phyloP scores from a whole-genome alignment of 192 early-diverging fungal species.

The Kappamyces sp. region DNA sequence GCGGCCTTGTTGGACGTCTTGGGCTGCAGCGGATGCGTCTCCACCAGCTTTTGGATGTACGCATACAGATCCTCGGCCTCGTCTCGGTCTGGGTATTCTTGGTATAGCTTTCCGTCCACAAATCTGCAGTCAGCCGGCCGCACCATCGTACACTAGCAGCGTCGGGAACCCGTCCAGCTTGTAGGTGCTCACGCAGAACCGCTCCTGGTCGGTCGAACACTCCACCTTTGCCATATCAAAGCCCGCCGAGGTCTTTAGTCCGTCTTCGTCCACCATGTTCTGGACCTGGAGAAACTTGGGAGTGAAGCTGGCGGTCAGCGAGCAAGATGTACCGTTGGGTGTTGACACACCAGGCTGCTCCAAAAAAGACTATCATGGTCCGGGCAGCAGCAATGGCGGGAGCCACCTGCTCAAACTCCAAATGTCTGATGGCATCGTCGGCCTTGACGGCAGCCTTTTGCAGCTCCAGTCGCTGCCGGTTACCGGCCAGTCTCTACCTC shows the following conservation, averaged over 20 bases:
- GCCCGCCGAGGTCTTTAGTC: not conserved
- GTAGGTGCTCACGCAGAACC: constrained; percentile 7
- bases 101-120: constrained; percentile 1
- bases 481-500: too few species aligned
- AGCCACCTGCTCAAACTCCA: too few species aligned
- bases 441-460: too few species aligned
- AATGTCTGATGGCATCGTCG: too few species aligned
- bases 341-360: constrained; percentile 16
- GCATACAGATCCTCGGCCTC: constrained; percentile 1
- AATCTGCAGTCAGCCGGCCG: not conserved
- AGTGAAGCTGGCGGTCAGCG: constrained; percentile 4
- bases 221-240: constrained; percentile 11
- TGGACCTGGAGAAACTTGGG: constrained; percentile 16
- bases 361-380: constrained; percentile 16
- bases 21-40: not conserved
- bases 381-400: too few species aligned
- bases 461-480: too few species aligned
- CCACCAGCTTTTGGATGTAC: constrained; percentile 13
- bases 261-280: constrained; percentile 6
- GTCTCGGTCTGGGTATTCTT: constrained; percentile 12
- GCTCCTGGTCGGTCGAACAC: constrained; percentile 4
- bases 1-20: too few species aligned
- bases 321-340: not conserved
- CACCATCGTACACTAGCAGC: not conserved
- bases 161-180: constrained; percentile 13